Base-by-base conservation (phyloP, 345 rosid genomes). In the Eucalyptus viminalis region DNA sequence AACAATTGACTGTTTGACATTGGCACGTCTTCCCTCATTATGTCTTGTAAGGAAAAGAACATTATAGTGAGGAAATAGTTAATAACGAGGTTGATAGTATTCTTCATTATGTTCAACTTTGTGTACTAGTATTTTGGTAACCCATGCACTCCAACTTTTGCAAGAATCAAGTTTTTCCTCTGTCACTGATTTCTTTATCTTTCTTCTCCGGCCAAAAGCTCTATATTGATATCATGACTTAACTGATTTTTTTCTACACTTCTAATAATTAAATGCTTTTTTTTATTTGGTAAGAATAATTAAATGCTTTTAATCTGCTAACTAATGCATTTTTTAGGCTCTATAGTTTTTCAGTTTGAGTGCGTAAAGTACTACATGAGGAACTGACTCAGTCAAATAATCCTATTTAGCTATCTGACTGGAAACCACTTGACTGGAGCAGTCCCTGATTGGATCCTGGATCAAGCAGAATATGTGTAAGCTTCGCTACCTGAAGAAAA, bases 371-470 rank as follows among this genome's bases (percentile, higher is more conserved):
- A n/a, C n/a, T 58, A 24, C 14, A 24, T 5, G 65, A 58, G n/a
- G 27, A 58, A 58, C 65, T 58, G 65, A 44, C 51, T 81, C 50
- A 27, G 6, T 19, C 13, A 31, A 31, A 19, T 53, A 14, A 7
- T 88, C 37, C 9, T 76, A 34, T 80, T 40, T 17, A 86, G 94
- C 80, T 92, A 90, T 87, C 87, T 92, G 3, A 94, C 94, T 44
- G 89, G 92, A 87, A 94, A 94, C 83, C 80, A 86, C 88, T 90
- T 94, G 21, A 91, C 37, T 22, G 94, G 92, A 87, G 6, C 40
- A 4, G 86, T 93, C 40, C 95, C 92, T 44, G 29, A 12, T 37
- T 92, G 93, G 93, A 88, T 92, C 17, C 51, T 90, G 65, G 9
- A 24, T 10, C 11, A 40, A 15, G 89, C 80, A 85, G 14, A 86